Evolutionary conservation across 352 stramenopile genomes (phyloP).

Genomic region (Pythium utonaiense): DNA sequence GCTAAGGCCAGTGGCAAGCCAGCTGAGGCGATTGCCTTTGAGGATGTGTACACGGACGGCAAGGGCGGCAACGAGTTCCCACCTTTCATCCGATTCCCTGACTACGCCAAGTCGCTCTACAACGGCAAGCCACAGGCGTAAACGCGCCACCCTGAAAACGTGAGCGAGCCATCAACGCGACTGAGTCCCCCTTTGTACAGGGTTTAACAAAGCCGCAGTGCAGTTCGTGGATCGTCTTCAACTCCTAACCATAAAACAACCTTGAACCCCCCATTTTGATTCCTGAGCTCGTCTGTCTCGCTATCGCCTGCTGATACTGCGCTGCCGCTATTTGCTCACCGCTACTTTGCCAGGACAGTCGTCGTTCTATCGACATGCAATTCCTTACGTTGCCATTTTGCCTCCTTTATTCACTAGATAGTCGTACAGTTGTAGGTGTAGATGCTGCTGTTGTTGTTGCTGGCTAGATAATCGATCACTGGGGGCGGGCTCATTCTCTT

Average conservation of each 20-base stretch:
- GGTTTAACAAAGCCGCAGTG: too few species aligned
- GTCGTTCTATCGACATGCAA: constrained; percentile 18
- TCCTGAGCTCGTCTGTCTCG: background rate
- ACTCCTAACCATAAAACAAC: constrained; percentile 1
- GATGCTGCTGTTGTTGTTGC: background rate
- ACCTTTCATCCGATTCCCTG: constrained; percentile 96
- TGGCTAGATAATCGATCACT: background rate
- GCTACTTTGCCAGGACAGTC: too few species aligned
- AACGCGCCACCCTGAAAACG: background rate
- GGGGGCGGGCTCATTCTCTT: background rate
- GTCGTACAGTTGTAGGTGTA: constrained; percentile 12
- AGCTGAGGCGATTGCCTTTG: constrained; percentile 49
- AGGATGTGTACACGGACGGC: constrained; percentile 90
- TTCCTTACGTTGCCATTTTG: constrained; percentile 27
- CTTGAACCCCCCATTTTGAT: background rate
- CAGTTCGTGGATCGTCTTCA: background rate
- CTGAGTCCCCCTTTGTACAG: background rate
- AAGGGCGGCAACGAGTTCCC: constrained; percentile 91
- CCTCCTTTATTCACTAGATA: constrained; percentile 3
- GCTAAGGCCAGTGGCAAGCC: constrained; percentile 80
- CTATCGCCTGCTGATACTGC: too few species aligned
- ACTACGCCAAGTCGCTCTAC: constrained; percentile 93
- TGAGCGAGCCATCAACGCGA: background rate
- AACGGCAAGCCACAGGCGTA: constrained; percentile 62
- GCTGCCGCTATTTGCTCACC: too few species aligned